Base-by-base conservation (phyloP, 768 basidiomycete species). In the Crepidotus variabilis region DNA sequence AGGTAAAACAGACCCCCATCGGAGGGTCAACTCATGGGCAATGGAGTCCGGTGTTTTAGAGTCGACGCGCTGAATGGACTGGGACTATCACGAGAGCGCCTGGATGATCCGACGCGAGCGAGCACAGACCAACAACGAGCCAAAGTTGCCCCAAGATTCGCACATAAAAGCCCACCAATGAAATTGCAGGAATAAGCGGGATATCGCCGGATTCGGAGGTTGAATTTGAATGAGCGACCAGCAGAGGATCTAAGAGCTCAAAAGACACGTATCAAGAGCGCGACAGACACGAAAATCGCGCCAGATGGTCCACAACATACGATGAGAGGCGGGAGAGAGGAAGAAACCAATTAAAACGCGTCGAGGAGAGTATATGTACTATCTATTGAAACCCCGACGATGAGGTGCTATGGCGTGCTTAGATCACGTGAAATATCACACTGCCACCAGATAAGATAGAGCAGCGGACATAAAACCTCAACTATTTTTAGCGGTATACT, bases 401-500 rank as follows among this genome's bases (percentile, higher is more conserved):
- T 76, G 71, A 72, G 62, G 75, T 76, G 75, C 74, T 73, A 72
- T 75, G 63, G 71, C 69, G 71, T 70, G 69, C 68, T 70, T 36
- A 16, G 3, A 46, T 64, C 66, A 68, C 61, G 64, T 69, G 63
- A 49, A 28, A 3, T 4, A 11, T 3, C 11, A 5, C 39, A 20
- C 39, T 43, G 39, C 13, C 13, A 43, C 13, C 4, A 43, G 39
- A 43, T 43, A 43, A 43, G 39, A 43, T 43, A 16, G 18, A 16
- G 39, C 5, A 5, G 13, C 39, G 39, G 11, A 16, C 13, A 43
- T 16, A 16, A 3, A 43, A 20, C 5, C 2, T 20, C 13, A 43
- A 4, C 28, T 28, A 43, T 43, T 20, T 11, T 16, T 16, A 11
- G 13, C 13, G 13, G 18, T 3, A 43, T 2, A 2, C 3, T 5